phyloP scores from a whole-genome alignment of 2,329 filamentous ascomycete genomes.

The Penicillium sp. region DNA sequence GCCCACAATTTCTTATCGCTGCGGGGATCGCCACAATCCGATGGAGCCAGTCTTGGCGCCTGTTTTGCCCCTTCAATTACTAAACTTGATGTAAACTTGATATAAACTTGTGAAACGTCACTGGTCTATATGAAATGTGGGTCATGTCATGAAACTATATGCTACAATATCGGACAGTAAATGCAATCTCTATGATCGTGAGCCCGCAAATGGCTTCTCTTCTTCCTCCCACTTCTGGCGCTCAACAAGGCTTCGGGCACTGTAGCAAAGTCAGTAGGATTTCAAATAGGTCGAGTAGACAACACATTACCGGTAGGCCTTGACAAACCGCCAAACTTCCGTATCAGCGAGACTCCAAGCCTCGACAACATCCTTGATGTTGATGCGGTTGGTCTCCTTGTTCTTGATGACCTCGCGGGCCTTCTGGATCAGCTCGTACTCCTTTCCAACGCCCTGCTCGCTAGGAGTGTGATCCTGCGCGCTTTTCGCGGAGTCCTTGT shows the following conservation, averaged over 20 bases:
- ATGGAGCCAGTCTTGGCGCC: conserved; percentile 13
- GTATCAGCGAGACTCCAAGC: conserved; percentile 64
- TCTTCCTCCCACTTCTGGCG: conserved; percentile 62
- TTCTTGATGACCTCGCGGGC: conserved; percentile 49
- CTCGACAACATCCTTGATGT: conserved; percentile 49
- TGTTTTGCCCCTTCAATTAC: conserved; percentile 9
- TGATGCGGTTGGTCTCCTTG: conserved; percentile 39
- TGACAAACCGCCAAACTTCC: conserved; percentile 65
- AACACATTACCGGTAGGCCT: conserved; percentile 54
- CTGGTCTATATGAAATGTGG: neutral
- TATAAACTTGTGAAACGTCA: neutral
- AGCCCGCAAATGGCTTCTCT: conserved; percentile 57
- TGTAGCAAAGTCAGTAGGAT: conserved; percentile 20
- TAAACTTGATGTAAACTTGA: neutral
- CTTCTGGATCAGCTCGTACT: conserved; percentile 54
- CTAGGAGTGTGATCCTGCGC: conserved; percentile 41
- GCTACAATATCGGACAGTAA: conserved; percentile 10
- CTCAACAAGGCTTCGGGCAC: conserved; percentile 59
- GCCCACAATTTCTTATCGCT: conserved; percentile 18
- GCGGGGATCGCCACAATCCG: conserved; percentile 45
- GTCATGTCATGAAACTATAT: neutral
- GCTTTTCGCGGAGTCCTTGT: conserved; percentile 31
- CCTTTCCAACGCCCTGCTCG: conserved; percentile 40
- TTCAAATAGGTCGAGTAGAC: neutral
- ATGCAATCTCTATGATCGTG: conserved; percentile 28